phyloP scores from a whole-genome alignment of 176 grass and related monocot species.

The Leersia perrieri region DNA sequence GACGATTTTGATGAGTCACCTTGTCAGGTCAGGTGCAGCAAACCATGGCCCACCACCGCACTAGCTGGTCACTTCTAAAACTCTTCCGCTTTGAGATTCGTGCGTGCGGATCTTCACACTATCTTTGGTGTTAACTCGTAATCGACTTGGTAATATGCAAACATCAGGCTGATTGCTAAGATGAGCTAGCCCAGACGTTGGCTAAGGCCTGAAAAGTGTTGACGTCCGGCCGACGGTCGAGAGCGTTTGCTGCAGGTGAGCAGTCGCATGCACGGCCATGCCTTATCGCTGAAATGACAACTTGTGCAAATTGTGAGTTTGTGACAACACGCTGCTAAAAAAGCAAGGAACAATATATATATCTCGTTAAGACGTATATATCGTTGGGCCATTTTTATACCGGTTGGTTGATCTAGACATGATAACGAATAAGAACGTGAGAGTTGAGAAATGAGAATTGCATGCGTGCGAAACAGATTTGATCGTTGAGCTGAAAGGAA shows the following conservation, averaged over 20 bases:
- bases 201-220: neutral
- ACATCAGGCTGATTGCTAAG: neutral
- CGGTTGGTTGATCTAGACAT: neutral
- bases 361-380: neutral
- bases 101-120: neutral
- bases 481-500: neutral
- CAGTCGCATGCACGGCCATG: neutral
- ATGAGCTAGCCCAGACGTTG: neutral
- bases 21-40: too few relatives aligned
- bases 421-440: neutral
- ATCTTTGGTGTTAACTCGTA: neutral
- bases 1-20: too few relatives aligned
- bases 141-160: neutral
- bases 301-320: neutral
- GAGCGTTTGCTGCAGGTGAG: neutral
- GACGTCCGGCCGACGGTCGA: too few relatives aligned
- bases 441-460: neutral
- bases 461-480: neutral
- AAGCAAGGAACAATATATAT: neutral
- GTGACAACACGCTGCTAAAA: neutral
- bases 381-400: neutral
- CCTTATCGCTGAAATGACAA: neutral
- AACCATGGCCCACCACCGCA: too few relatives aligned
- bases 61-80: too few relatives aligned
- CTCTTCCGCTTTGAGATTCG: neutral